phyloP scores from a whole-genome alignment of 75 land plant species.

The Picea sitchensis region DNA sequence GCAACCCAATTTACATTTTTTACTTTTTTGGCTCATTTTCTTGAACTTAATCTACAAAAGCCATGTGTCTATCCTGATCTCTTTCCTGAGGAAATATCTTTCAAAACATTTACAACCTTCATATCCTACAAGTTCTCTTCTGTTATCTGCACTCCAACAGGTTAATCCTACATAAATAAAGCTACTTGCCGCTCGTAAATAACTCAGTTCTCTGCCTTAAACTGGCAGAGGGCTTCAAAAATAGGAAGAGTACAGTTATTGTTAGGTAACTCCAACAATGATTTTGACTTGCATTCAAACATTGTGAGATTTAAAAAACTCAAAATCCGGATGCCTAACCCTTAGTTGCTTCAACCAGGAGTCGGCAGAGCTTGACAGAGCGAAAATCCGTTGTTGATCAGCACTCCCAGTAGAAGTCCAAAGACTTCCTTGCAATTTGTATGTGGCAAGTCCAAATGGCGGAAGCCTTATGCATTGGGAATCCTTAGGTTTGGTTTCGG shows the following conservation, averaged over 20 bases:
- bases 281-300: background rate
- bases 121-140: background rate
- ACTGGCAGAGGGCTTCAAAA: background rate
- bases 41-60: background rate
- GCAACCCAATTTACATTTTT: background rate
- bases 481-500: background rate
- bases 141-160: background rate
- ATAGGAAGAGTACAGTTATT: background rate
- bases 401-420: constrained; percentile 25
- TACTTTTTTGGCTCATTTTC: background rate
- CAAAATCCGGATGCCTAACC: constrained; percentile 33
- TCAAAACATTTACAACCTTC: background rate
- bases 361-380: constrained; percentile 22
- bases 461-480: constrained; percentile 5
- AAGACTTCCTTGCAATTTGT: constrained; percentile 33
- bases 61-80: background rate
- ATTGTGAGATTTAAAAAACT: constrained; percentile 22
- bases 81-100: background rate
- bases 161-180: background rate
- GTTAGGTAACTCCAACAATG: background rate
- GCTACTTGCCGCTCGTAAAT: background rate
- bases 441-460: constrained; percentile 40
- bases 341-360: constrained; percentile 24
- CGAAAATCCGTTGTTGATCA: constrained; percentile 17
- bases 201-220: background rate